phyloP scores from a whole-genome alignment of 1,284 basidiomycete species.

The Ustilago hordei region DNA sequence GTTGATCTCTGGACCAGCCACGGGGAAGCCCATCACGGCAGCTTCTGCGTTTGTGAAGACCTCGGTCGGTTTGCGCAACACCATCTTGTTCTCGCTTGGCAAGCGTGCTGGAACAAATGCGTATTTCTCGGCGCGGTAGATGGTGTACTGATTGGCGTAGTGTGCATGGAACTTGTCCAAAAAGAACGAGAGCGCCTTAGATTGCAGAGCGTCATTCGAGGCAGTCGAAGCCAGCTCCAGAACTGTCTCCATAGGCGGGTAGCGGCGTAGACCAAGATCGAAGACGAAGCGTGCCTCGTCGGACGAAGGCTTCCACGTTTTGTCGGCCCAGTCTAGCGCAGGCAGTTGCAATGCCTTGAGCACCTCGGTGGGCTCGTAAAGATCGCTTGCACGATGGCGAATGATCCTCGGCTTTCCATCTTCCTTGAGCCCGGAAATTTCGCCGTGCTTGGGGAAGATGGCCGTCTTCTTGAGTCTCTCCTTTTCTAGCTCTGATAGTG shows the following conservation, averaged over 20 bases:
- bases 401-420: conserved; percentile 56
- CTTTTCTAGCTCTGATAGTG: conserved; percentile 78
- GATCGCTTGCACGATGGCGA: conserved; percentile 62
- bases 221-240: conserved; percentile 48
- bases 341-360: conserved; percentile 83
- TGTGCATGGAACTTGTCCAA: conserved; percentile 57
- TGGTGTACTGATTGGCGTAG: conserved; percentile 55
- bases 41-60: conserved; percentile 81
- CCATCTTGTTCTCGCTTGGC: conserved; percentile 72
- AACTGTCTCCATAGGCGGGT: conserved; percentile 79
- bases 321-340: conserved; percentile 85
- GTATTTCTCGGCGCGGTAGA: conserved; percentile 49
- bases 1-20: conserved; percentile 74
- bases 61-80: conserved; percentile 79
- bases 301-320: conserved; percentile 53
- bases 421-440: conserved; percentile 56
- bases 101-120: conserved; percentile 79
- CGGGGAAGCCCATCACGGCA: conserved; percentile 80
- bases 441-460: conserved; percentile 78
- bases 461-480: conserved; percentile 81
- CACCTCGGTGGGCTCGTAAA: conserved; percentile 83
- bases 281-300: conserved; percentile 83
- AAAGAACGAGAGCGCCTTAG: conserved; percentile 62
- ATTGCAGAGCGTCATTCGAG: conserved; percentile 32
- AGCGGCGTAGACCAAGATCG: conserved; percentile 80